Conservation (phyloP, 2,329 filamentous ascomycete genomes). For the Fusarium nanum region DNA sequence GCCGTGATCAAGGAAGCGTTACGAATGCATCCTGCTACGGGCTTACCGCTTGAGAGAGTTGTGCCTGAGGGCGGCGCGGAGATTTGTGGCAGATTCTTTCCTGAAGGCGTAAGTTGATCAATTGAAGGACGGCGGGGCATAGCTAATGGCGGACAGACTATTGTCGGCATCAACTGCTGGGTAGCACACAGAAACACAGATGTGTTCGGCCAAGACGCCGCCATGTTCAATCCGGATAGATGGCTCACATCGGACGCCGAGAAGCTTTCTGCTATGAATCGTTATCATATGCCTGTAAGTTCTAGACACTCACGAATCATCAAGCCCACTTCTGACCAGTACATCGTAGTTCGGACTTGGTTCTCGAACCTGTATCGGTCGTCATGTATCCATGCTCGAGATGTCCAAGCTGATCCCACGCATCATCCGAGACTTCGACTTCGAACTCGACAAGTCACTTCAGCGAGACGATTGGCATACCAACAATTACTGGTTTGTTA, state of each 20-base stretch:
- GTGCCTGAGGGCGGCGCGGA: conserved; percentile 35
- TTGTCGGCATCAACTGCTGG: conserved; percentile 41
- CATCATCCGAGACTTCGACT: conserved; percentile 41
- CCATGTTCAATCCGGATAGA: conserved; percentile 30
- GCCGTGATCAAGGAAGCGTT: conserved; percentile 40
- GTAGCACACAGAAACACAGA: conserved; percentile 36
- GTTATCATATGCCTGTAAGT: conserved; percentile 40
- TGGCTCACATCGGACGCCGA: conserved; percentile 24
- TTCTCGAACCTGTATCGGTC: conserved; percentile 40
- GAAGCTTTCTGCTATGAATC: conserved; percentile 34
- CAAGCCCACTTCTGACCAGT: not conserved
- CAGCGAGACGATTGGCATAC: conserved; percentile 17
- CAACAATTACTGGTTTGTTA: conserved; percentile 34
- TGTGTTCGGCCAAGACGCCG: conserved; percentile 35
- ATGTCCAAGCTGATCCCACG: conserved; percentile 41
- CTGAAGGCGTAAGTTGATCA: conserved; percentile 22
- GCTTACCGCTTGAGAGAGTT: conserved; percentile 33
- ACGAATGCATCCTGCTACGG: conserved; percentile 39
- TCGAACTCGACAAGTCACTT: conserved; percentile 16
- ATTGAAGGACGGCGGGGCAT: accelerated
- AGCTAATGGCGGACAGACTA: conserved; percentile 9
- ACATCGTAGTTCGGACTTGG: conserved; percentile 37
- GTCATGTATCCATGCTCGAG: conserved; percentile 43
- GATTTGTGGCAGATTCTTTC: conserved; percentile 34
- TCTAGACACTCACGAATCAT: accelerated